Conservation (phyloP, 192 early-diverging fungal species). For the Coemansia sp. region DNA sequence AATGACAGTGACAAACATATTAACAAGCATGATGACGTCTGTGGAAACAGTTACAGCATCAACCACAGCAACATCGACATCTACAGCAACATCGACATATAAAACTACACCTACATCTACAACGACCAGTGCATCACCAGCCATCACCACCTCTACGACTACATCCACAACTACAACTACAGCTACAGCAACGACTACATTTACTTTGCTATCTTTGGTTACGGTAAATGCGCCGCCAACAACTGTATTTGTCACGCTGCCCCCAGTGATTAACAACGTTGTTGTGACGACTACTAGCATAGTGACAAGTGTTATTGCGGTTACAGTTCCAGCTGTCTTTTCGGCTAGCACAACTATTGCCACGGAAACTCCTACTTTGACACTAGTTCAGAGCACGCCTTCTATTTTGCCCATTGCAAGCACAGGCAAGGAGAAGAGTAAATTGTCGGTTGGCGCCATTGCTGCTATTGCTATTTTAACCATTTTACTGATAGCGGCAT, state of each 20-base stretch:
- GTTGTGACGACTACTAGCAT: neutral
- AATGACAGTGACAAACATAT: neutral
- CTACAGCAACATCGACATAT: neutral
- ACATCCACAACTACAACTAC: neutral
- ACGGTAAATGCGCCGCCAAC: neutral
- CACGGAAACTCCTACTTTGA: neutral
- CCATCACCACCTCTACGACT: too few relatives aligned
- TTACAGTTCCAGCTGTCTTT: neutral
- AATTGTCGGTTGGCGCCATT: too few relatives aligned
- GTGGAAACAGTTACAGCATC: neutral
- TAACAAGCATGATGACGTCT: neutral
- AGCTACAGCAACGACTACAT: slow-evolving; percentile 2
- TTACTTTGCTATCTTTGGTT: neutral
- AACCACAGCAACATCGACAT: neutral
- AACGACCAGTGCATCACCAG: too few relatives aligned
- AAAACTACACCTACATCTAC: slow-evolving; percentile 4
- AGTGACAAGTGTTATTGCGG: neutral
- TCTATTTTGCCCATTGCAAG: neutral
- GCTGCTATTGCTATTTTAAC: neutral
- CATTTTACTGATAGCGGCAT: neutral
- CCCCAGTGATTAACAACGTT: neutral
- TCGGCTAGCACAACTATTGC: neutral
- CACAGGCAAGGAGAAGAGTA: neutral
- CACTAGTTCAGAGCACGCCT: neutral
- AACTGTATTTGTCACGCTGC: neutral